These are phyloP conservation scores for Metschnikowia cerradonensis DNA, from an alignment of 805 yeast species.

Conservation along the genomic window DNA sequence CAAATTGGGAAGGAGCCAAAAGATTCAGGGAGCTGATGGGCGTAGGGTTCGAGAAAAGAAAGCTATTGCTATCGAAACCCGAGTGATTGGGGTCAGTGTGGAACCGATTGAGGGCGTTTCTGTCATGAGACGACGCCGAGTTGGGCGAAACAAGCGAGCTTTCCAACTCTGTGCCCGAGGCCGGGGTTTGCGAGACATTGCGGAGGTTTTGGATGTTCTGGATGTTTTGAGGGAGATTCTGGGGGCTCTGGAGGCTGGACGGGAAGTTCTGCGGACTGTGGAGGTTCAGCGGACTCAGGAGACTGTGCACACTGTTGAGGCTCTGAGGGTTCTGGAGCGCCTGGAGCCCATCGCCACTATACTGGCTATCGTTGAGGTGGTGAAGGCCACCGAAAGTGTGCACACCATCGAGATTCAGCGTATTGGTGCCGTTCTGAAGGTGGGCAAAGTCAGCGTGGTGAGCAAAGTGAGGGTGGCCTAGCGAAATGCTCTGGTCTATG, in stretches of 20 bases:
- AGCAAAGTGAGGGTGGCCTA: background rate
- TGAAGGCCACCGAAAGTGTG: background rate
- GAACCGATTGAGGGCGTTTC: background rate
- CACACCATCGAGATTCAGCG: background rate
- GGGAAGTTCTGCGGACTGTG: too few relatives aligned
- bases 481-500: background rate
- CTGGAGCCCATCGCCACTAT: too few relatives aligned
- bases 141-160: constrained; percentile 2
- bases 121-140: constrained; percentile 1
- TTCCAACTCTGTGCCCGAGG: background rate
- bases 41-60: constrained; percentile 12
- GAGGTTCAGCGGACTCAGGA: too few relatives aligned
- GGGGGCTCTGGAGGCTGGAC: too few relatives aligned
- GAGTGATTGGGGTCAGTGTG: background rate
- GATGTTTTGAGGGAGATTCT: background rate
- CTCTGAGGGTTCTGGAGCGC: background rate
- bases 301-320: background rate
- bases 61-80: background rate
- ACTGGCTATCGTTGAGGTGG: background rate
- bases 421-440: background rate
- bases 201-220: background rate
- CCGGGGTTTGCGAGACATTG: background rate
- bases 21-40: constrained; percentile 15
- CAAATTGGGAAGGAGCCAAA: constrained; percentile 16
- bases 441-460: background rate